Evolutionary conservation across 192 early-diverging fungal species (phyloP), one percentile per base, ranked within the genome.

Genomic region (Oehlia diaphana): DNA sequence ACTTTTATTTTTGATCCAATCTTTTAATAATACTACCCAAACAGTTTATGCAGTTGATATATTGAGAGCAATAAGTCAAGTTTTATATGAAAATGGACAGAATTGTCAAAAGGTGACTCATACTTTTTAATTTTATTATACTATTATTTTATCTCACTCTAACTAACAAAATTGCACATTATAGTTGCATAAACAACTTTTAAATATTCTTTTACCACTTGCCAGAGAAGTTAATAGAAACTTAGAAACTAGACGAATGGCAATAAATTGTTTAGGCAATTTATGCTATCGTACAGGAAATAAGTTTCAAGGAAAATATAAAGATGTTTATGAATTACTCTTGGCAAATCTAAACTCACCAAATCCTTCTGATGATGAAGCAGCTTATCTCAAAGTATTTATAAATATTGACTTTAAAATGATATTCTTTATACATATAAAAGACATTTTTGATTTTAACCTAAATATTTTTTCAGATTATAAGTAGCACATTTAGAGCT

Each of bases 221-320:
- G 81, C 82, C 1, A 68, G 77, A 10, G 74, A 47, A 49, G 71
- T 81, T 4, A 70, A 70, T 23, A 80, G 64, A 65, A 79, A 83
- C 2, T 66, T 84, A 10, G 84, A 90, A 72, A 66, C 83, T 26
- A 83, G 88, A n/a, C 78, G 89, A 47, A 92, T 93, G 89, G 90
- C 92, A 1, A 82, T 94, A 74, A 89, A 87, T 72, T 92, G 91
- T 77, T 69, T 94, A n/a, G 91, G 90, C 26, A 93, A 92, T 72
- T 37, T 89, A 23, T 90, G 89, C 62, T 82, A 85, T n/a, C 88
- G 87, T 37, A 89, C 87, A 21, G 92, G 91, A 16, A 39, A 87
- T 7, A 88, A 91, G 31, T 76, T 85, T 50, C 81, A 84, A 16
- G 47, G 66, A 8, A 77, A 87, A 65, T 89, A 90, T 76, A 81